A percentile compares a stretch with the other conserved stretches of the same genome.
Conservation (phyloP, 352 stramenopile species). For the Albugo laibachii region DNA sequence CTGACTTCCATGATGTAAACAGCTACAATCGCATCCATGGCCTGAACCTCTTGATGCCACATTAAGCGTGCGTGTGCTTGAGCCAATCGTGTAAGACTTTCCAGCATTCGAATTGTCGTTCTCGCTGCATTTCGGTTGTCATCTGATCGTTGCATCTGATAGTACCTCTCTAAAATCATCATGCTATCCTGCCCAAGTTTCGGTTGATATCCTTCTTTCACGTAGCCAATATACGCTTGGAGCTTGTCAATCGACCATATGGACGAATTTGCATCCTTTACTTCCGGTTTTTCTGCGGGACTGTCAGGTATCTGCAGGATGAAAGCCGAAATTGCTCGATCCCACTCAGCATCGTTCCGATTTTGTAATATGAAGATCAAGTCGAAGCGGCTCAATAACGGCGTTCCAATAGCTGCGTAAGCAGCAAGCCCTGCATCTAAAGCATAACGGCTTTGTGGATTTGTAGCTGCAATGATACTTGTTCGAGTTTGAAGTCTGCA, state of each 20-base stretch:
- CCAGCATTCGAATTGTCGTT: constrained; percentile 88
- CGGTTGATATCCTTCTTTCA: constrained; percentile 78
- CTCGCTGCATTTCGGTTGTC: constrained; percentile 41
- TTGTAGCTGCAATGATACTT: constrained; percentile 92
- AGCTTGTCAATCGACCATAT: constrained; percentile 81
- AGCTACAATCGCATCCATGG: constrained; percentile 58
- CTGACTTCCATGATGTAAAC: constrained; percentile 66
- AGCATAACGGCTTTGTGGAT: constrained; percentile 81
- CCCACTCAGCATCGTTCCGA: constrained; percentile 13
- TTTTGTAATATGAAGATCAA: constrained; percentile 93
- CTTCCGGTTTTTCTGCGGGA: constrained; percentile 4
- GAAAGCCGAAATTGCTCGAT: constrained; percentile 88
- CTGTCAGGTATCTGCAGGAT: constrained; percentile 52
- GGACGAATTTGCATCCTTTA: constrained; percentile 3
- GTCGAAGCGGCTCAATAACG: constrained; percentile 95
- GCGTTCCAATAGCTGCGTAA: constrained; percentile 91
- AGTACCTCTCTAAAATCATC: constrained; percentile 82
- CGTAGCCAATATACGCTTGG: constrained; percentile 83
- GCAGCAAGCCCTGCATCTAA: constrained; percentile 72
- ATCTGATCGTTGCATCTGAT: constrained; percentile 52
- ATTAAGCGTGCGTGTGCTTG: constrained; percentile 82
- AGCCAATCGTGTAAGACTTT: constrained; percentile 85
- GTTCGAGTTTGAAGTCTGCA: constrained; percentile 90
- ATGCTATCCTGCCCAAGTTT: constrained; percentile 62
- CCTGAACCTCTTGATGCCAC: constrained; percentile 36